Base-by-base conservation (phyloP, 2,329 filamentous ascomycete genomes). In the Leptographium flavum region DNA sequence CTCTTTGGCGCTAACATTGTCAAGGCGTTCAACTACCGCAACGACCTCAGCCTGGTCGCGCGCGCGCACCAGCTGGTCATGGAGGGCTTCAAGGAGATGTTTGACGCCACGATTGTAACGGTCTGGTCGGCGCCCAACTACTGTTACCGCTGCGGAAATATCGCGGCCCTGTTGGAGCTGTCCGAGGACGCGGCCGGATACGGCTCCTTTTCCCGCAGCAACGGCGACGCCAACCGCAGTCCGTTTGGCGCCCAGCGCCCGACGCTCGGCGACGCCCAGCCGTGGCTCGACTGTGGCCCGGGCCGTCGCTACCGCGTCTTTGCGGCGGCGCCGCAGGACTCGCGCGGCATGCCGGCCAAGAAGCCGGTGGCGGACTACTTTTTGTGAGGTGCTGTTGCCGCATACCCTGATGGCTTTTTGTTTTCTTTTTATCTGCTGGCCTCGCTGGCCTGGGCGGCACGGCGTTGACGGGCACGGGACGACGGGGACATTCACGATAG, bases 21-120 rank as follows among this genome's bases (percentile, higher is more conserved):
- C 57, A 93, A 92, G 57, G 79, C 81, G 52, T 98, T 98, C 68
- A 98, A 96, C 64, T 82, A 95, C 63, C 77, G 80, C 47, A 98
- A 98, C 61, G 86, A 94, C 58, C 73, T 98, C 25, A 87, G 82
- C 21, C 73, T 98, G 43, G 92, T 98, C 52, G 92, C 90, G 17
- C 79, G 92, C 45, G 92, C 92, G 1, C 92, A 98, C 60, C 92
- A 98, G 62, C 78, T 98, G 21, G 92, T 98, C 52, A 98, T 96
- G 92, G 92, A 98, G 61, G 92, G 92, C 0, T 98, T 95, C 64
- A 96, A 96, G 66, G 92, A 96, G 61, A 96, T 96, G 88, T 98
- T 96, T 58, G 87, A 94, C 59, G 83, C 80, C 14, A 86, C 81
- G 40, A 95, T 98, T 52, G 92, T 96, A 36, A 98, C 92, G 0